Base-by-base conservation (phyloP, 164 flowering plant genomes). In the Echeveria elegans region DNA sequence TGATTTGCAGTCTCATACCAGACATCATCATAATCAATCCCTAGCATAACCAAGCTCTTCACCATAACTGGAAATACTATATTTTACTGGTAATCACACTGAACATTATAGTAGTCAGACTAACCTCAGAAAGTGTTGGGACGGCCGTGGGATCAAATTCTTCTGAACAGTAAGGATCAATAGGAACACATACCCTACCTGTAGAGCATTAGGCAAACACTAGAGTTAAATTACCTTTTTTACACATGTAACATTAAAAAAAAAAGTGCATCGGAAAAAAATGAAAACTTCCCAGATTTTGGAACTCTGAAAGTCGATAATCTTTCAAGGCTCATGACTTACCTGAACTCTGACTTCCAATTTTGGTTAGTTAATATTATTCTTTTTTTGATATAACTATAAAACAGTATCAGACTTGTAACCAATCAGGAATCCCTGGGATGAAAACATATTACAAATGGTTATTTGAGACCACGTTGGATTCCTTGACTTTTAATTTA, bases 121-220 rank as follows among this genome's bases (percentile, higher is more conserved):
- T 81, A 77, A 92, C 99, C 83, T 78, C 69, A 41, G 94, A 82
- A 80, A 92, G 94, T 31, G 95, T 86, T 50, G 99, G 99, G 15
- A 86, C 97, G 71, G 78, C 50, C 32, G 84, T 79, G 19, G 97
- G 99, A 86, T 95, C 96, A 77, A 95, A 95, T 29, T 92, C 92
- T 70, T 92, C 96, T 72, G 96, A 92, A 14, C 62, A 19, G 10
- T 81, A 67, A 43, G 99, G 97, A 71, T 92, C 92, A 76, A 95
- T 90, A 4, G 99, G 99, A 69, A 95, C 82, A 76, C 99, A 95
- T 52, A 92, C 92, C 76, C 87, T 91, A 28, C 99, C 97, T 95
- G 79, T 6, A 67, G 67, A 61, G 21, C 28, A 52, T n/a, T 15
- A n/a, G 5, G 19, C 3, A 38, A 56, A 67, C 21, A 5, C 10